These are phyloP conservation scores for Metarhizium guizhouense DNA, from an alignment of 2,329 filamentous ascomycete genomes.

Conservation along the genomic window DNA sequence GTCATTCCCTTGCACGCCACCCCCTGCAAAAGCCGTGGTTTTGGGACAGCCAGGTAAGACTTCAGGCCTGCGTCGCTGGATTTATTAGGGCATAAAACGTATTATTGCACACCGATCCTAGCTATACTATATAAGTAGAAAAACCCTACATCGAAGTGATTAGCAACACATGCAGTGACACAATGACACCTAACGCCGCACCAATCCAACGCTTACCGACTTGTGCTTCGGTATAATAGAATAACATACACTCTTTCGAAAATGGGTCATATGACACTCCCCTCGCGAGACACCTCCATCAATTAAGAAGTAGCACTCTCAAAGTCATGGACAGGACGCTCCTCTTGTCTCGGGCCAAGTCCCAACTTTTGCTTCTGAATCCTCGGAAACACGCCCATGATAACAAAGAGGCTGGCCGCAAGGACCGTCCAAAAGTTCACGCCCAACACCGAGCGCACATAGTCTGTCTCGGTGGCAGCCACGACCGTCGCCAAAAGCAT, in stretches of 20 bases:
- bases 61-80: no score
- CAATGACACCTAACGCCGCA: background rate
- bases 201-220: background rate
- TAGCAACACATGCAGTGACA: background rate
- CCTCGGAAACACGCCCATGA: conserved; percentile 66
- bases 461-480: conserved; percentile 69
- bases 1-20: no score
- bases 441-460: conserved; percentile 56
- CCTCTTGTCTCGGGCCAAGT: background rate
- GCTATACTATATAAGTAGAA: no score
- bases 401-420: conserved; percentile 54
- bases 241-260: no score
- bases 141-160: no score
- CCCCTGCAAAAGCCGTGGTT: no score
- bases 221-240: no score
- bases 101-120: no score
- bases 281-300: no score
- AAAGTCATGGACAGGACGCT: background rate
- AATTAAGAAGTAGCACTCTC: background rate
- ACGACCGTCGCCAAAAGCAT: conserved; percentile 66
- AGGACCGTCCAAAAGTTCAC: conserved; percentile 71
- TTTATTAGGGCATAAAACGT: no score
- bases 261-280: no score
- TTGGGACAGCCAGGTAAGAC: no score
- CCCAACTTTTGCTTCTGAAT: conserved; percentile 65